Conservation (phyloP, 106 monocot species). For the Dactylorhiza incarnata region DNA sequence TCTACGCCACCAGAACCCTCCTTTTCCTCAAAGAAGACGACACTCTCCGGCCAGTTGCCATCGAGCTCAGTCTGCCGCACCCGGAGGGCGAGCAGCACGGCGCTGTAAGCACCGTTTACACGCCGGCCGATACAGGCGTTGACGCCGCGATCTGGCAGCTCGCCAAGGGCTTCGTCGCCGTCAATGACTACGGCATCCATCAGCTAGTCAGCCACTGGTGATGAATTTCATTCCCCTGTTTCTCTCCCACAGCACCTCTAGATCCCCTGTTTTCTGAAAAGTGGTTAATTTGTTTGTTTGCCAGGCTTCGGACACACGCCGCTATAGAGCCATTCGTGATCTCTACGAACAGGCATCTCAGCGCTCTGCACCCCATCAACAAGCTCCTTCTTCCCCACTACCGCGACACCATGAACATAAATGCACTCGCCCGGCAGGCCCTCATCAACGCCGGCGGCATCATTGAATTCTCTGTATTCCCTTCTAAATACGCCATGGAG, state of each 20-base stretch:
- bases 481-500: background rate
- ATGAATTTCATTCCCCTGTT: background rate
- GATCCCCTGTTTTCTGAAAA: background rate
- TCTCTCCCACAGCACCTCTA: no score
- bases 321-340: slow-evolving; percentile 20
- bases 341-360: slow-evolving; percentile 24
- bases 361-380: slow-evolving; percentile 7
- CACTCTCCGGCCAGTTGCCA: slow-evolving; percentile 13
- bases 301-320: slow-evolving; percentile 15
- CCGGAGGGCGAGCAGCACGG: slow-evolving; percentile 13
- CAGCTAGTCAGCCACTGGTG: slow-evolving; percentile 45
- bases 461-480: background rate
- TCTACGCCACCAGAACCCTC: slow-evolving; percentile 34
- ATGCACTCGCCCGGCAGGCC: background rate
- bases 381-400: slow-evolving; percentile 2
- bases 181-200: slow-evolving; percentile 25
- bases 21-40: slow-evolving; percentile 34
- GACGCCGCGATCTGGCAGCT: slow-evolving; percentile 10
- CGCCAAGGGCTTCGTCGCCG: slow-evolving; percentile 15
- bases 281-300: background rate
- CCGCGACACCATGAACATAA: slow-evolving; percentile 4
- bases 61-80: slow-evolving; percentile 17
- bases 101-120: slow-evolving; percentile 11
- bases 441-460: slow-evolving; percentile 6
- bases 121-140: background rate